These are phyloP conservation scores for Fusarium illudens DNA, from an alignment of 2,329 filamentous ascomycete species.

Conservation along the genomic window DNA sequence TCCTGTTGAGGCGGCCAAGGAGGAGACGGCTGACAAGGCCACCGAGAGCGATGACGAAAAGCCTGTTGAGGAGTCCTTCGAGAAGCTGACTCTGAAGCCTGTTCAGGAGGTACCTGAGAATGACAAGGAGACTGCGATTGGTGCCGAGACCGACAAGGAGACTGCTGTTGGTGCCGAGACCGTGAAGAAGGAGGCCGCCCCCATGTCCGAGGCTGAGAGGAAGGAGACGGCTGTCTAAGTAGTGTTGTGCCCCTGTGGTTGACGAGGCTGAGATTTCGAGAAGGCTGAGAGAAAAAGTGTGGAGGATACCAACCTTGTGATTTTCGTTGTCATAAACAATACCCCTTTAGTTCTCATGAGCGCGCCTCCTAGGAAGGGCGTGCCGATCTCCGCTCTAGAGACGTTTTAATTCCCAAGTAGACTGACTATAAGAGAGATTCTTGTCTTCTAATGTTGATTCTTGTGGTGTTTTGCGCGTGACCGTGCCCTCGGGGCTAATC, in stretches of 20 bases:
- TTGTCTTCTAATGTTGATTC: not conserved
- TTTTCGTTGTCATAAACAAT: constrained; percentile 27
- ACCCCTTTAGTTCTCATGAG: constrained; percentile 25
- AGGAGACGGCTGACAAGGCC: constrained; percentile 27
- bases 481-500: not conserved
- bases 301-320: constrained; percentile 18
- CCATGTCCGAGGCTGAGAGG: constrained; percentile 1
- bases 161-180: not conserved
- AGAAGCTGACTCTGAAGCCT: constrained; percentile 24
- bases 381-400: constrained; percentile 12
- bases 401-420: constrained; percentile 22
- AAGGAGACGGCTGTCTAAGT: constrained; percentile 5
- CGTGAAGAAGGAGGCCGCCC: not conserved
- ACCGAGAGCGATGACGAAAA: constrained; percentile 26
- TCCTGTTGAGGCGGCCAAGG: constrained; percentile 30
- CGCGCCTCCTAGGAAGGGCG: not conserved
- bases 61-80: constrained; percentile 27
- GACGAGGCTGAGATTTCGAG: not conserved
- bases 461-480: not conserved
- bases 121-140: constrained; percentile 1
- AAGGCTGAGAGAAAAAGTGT: constrained; percentile 1
- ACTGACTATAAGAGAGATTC: constrained; percentile 8
- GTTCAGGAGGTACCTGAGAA: not conserved
- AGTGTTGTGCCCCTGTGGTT: not conserved
- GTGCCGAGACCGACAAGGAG: not conserved